Percentiles rank a stretch among this genome's conserved stretches.
Evolutionary conservation across 768 basidiomycete genomes (phyloP).

Genomic region (Calocera cornea): DNA sequence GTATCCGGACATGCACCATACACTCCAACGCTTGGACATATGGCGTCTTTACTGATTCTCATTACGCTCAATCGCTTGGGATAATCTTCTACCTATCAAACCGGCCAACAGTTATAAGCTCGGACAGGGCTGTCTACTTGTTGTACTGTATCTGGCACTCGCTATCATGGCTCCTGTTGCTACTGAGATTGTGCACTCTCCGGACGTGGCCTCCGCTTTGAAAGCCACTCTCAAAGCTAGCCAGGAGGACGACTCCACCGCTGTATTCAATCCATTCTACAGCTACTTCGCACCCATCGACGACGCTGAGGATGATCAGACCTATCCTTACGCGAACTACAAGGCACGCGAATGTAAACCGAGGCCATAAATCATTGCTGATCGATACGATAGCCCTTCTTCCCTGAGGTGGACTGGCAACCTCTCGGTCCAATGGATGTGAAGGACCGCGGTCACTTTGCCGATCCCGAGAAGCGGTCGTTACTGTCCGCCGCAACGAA

Average conservation of each 20-base stretch:
- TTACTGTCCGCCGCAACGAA: constrained; percentile 52
- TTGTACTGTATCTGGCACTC: no score
- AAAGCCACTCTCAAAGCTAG: background rate
- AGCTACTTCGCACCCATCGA: background rate
- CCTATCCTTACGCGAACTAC: constrained; percentile 44
- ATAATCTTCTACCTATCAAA: no score
- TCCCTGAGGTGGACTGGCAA: constrained; percentile 50
- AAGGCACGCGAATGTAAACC: constrained; percentile 33
- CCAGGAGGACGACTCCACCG: background rate
- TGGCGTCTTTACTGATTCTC: no score
- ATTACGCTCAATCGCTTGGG: no score
- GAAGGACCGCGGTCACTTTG: constrained; percentile 50
- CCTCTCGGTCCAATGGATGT: constrained; percentile 47
- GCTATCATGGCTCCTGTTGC: background rate
- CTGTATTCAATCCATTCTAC: background rate
- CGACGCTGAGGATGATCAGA: constrained; percentile 23
- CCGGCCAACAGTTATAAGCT: no score
- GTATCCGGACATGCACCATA: no score
- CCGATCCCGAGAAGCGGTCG: constrained; percentile 54
- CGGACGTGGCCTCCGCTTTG: background rate
- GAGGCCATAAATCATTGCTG: no score
- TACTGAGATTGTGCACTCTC: background rate
- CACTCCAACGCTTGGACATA: no score
- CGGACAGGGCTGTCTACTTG: no score
- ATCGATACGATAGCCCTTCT: constrained; percentile 58